Conservation (phyloP, 225 moss, liverwort and hornwort species). For the Marchantia polymorpha region DNA sequence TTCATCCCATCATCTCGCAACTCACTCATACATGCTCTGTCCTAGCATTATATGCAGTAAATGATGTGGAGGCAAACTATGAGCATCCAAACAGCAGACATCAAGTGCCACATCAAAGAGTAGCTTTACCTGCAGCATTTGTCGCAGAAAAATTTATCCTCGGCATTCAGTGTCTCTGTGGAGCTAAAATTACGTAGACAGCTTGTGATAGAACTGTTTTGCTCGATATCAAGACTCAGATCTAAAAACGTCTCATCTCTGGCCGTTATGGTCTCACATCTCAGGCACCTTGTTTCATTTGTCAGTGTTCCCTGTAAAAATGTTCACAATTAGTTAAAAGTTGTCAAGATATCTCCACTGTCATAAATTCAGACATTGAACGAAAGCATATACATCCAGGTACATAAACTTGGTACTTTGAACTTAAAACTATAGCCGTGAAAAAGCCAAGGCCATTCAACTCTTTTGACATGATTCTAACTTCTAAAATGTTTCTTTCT, state of each 20-base stretch:
- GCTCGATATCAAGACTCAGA: conserved; percentile 97
- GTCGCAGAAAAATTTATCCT: conserved; percentile 99
- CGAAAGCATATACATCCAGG: no score
- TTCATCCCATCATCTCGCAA: neutral
- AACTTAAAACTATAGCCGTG: no score
- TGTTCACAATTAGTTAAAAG: neutral
- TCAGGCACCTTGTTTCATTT: conserved; percentile 89
- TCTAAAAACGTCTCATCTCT: conserved; percentile 97
- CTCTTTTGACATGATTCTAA: no score
- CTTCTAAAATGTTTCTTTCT: no score
- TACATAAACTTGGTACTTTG: no score
- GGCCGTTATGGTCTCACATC: conserved; percentile 96
- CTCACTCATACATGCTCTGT: neutral
- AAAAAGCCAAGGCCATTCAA: no score
- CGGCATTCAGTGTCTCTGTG: conserved; percentile 94
- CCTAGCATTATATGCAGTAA: neutral
- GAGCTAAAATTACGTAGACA: conserved; percentile 98
- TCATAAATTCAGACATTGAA: no score
- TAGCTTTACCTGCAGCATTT: conserved; percentile 85
- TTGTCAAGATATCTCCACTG: no score
- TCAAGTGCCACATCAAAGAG: neutral
- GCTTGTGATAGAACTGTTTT: conserved; percentile 98
- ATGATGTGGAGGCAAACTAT: neutral
- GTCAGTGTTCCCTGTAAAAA: conserved; percentile 82
- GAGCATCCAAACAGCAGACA: neutral